Base-by-base conservation (phyloP, 2,329 filamentous ascomycete species). In the Harringtonia lauricola region DNA sequence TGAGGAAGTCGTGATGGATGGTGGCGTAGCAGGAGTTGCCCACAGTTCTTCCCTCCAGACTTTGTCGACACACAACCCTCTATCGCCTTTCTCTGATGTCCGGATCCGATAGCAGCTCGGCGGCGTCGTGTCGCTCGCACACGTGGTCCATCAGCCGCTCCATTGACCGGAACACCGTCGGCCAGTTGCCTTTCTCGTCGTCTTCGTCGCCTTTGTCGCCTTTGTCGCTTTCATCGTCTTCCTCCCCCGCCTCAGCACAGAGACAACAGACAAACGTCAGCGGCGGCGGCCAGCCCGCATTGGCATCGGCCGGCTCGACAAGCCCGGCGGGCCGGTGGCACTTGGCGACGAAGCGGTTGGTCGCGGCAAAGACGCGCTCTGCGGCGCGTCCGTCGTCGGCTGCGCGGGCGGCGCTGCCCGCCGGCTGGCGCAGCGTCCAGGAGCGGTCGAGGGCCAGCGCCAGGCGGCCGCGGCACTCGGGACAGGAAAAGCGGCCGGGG, bases 311-410 rank as follows among this genome's bases (percentile, higher is more conserved):
- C 4, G 15, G 18, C 8, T 36, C 40, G 13, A 14, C 41, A 15
- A 29, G 22, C 35, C 49, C 48, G 15, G 54, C 51, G 17, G 54
- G 51, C 4, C 58, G 58, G 44, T 64, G 62, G 40, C 61, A 64
- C 47, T 64, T 64, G 42, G 59, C 54, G 10, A 63, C 46, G 41
- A 64, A 64, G 18, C 60, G 55, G 43, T 59, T 55, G 14, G 54
- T 59, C 12, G 62, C 42, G 28, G 57, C 47, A 46, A 58, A 61
- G 19, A 52, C 51, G 41, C 55, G 51, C 43, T 59, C 54, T n/a
- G 55, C 47, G 14, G 51, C 31, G 29, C 54, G 50, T 14, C 51
- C 50, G 17, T 38, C n/a, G 21, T 24, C 35, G 12, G 12, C 14
- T 4, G 7, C 24, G 24, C 24, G 7, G 7, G 24, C 24, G 24